Percentiles rank a stretch among this genome's conserved stretches.
These are phyloP conservation scores for Bacterosira constricta DNA, from an alignment of 108 stramenopile species.

Conservation along the genomic window DNA sequence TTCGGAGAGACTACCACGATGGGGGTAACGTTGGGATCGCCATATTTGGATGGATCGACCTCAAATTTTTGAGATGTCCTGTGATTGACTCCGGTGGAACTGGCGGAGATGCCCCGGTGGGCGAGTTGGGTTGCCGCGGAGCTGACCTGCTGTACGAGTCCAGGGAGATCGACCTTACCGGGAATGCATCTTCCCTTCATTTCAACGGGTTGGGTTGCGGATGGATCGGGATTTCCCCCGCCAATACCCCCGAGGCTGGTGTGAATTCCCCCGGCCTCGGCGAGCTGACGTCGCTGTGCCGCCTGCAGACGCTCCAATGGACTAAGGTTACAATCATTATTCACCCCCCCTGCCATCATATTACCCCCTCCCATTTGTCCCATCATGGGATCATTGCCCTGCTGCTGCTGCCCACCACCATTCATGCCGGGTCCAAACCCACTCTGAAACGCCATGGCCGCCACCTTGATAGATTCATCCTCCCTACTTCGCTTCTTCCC, in stretches of 20 bases:
- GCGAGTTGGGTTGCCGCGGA: constrained; percentile 76
- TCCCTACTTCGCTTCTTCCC: constrained; percentile 64
- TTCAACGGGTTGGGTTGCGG: constrained; percentile 39
- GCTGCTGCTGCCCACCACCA: neutral
- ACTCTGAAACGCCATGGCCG: constrained; percentile 39
- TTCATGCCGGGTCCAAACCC: constrained; percentile 25
- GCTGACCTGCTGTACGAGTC: constrained; percentile 71
- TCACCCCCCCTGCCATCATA: neutral
- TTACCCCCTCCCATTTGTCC: neutral
- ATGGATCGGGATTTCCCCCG: neutral
- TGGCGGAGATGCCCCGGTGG: constrained; percentile 56
- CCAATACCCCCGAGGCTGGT: constrained; percentile 4
- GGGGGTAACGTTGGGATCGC: constrained; percentile 76
- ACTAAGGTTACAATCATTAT: too few relatives aligned
- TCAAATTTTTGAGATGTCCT: neutral
- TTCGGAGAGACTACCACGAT: constrained; percentile 66
- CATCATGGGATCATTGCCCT: neutral
- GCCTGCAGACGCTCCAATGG: constrained; percentile 70
- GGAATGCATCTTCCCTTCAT: constrained; percentile 77
- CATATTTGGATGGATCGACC: constrained; percentile 56
- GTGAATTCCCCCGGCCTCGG: constrained; percentile 57
- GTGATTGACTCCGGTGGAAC: neutral
- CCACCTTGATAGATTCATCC: constrained; percentile 35
- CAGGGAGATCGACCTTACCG: constrained; percentile 71
- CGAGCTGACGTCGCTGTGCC: constrained; percentile 71